phyloP scores from a whole-genome alignment of 2,329 filamentous ascomycete species.

The Amauroascus niger region DNA sequence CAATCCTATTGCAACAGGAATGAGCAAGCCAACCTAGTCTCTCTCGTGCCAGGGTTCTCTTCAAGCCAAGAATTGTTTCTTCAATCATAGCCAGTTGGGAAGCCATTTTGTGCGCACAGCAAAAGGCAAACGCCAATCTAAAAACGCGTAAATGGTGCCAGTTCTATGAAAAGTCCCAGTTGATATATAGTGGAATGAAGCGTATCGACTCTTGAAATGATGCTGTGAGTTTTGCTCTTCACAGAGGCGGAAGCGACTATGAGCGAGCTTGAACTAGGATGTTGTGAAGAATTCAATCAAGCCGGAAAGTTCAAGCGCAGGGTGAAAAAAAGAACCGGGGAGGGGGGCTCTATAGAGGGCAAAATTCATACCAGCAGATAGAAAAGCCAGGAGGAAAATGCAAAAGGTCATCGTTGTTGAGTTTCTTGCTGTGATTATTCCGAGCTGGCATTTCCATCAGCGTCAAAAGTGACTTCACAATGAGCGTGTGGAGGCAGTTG shows the following conservation, averaged over 20 bases:
- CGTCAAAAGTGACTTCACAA: slow-evolving; percentile 1
- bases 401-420: too few relatives aligned
- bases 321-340: too few relatives aligned
- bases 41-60: slow-evolving; percentile 42
- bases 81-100: slow-evolving; percentile 39
- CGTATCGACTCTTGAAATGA: background rate
- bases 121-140: background rate
- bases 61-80: slow-evolving; percentile 48
- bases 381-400: background rate
- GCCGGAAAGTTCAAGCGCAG: too few relatives aligned
- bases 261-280: too few relatives aligned
- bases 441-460: background rate
- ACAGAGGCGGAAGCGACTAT: too few relatives aligned
- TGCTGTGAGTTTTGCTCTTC: background rate
- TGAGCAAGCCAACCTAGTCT: slow-evolving; percentile 33
- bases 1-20: background rate
- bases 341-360: too few relatives aligned
- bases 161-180: background rate
- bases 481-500: background rate
- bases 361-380: background rate
- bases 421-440: background rate
- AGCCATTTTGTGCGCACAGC: slow-evolving; percentile 26
- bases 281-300: too few relatives aligned
- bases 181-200: background rate
- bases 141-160: background rate